phyloP scores from a whole-genome alignment of 345 rosid species.

The Hibiscus syriacus region DNA sequence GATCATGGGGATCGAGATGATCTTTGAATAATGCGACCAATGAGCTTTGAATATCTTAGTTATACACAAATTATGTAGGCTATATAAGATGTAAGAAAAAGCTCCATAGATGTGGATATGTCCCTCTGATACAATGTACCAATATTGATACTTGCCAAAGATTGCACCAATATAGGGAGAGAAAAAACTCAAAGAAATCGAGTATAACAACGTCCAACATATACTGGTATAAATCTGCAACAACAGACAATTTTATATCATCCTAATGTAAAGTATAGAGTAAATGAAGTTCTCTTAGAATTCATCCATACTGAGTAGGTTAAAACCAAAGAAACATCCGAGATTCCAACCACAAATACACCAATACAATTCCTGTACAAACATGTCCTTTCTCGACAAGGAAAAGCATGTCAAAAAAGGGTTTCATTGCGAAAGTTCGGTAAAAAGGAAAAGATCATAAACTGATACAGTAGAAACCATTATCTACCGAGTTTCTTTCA shows the following conservation, averaged over 20 bases:
- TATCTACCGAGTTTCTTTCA: background rate
- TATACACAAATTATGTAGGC: background rate
- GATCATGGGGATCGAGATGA: too few relatives aligned
- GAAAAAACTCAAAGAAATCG: background rate
- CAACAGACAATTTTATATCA: too few relatives aligned
- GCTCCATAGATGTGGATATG: background rate
- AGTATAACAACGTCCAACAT: background rate
- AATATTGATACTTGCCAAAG: too few relatives aligned
- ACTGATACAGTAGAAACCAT: background rate
- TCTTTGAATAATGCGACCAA: too few relatives aligned
- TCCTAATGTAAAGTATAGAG: too few relatives aligned
- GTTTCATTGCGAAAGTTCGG: too few relatives aligned
- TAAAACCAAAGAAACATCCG: background rate
- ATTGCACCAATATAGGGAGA: background rate
- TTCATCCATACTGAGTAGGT: fast-evolving
- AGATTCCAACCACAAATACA: background rate
- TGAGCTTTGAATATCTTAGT: too few relatives aligned
- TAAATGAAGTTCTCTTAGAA: too few relatives aligned
- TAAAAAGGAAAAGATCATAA: too few relatives aligned
- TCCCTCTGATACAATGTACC: background rate
- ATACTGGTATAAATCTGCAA: background rate
- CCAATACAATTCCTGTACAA: constrained; percentile 2
- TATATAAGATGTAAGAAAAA: background rate
- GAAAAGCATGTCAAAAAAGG: background rate
- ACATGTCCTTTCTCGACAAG: too few relatives aligned